Conservation (phyloP, 352 stramenopile species). For the Globisporangium sylvaticum region DNA sequence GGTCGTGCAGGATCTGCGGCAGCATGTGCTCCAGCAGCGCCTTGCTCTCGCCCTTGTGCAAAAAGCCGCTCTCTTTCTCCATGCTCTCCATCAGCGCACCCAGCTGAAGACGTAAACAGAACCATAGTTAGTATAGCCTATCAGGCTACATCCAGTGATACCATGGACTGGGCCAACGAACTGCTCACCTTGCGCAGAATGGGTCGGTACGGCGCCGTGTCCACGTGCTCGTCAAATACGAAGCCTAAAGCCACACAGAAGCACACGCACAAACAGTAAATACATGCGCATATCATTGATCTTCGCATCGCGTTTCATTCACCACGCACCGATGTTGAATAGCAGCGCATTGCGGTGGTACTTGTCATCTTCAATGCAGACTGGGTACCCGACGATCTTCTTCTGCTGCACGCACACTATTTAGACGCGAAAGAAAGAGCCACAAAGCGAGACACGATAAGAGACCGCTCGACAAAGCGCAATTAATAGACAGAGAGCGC, state of each 20-base stretch:
- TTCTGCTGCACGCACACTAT: constrained; percentile 73
- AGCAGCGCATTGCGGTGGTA: constrained; percentile 87
- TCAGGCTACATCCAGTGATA: background rate
- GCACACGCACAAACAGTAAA: background rate
- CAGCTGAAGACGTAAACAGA: constrained; percentile 16
- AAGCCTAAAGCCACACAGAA: constrained; percentile 36
- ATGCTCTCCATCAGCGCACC: constrained; percentile 83
- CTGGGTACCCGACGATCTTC: constrained; percentile 84
- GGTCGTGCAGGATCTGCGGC: constrained; percentile 64
- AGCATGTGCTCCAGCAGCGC: constrained; percentile 59
- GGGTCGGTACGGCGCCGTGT: constrained; percentile 73
- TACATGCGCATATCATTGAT: too few relatives aligned
- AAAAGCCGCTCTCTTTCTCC: constrained; percentile 85
- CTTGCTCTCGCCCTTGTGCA: constrained; percentile 67
- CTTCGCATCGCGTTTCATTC: too few relatives aligned
- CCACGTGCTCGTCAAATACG: constrained; percentile 75
- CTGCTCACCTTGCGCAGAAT: constrained; percentile 68
- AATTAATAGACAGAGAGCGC: background rate
- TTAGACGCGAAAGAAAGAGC: too few relatives aligned
- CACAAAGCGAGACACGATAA: background rate
- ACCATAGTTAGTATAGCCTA: background rate
- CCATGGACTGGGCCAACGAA: background rate
- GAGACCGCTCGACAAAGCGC: background rate
- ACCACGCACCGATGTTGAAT: constrained; percentile 76
- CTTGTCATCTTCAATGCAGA: constrained; percentile 89